Evolutionary conservation across 257 asterid genomes (phyloP).

Genomic region (Solanum habrochaites): DNA sequence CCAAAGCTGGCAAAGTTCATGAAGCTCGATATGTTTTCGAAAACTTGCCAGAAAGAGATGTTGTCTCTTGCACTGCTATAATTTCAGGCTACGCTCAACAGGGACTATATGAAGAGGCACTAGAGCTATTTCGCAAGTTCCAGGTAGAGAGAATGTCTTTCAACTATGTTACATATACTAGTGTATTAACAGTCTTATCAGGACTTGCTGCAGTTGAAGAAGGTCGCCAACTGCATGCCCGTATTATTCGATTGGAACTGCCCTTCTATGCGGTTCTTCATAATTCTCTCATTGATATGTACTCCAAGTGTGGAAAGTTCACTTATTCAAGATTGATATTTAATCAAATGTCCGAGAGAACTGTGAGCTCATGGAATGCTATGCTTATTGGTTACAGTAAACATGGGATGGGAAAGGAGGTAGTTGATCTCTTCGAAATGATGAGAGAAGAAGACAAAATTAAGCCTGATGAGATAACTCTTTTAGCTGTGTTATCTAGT

Average conservation of each 20-base stretch:
- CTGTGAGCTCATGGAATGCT: constrained; percentile 69
- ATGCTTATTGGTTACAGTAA: constrained; percentile 73
- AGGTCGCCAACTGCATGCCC: constrained; percentile 74
- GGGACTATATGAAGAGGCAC: constrained; percentile 65
- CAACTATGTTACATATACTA: constrained; percentile 66
- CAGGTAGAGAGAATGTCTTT: constrained; percentile 45
- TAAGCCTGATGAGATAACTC: constrained; percentile 47
- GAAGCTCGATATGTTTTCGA: constrained; percentile 62
- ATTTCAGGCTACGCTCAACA: constrained; percentile 76
- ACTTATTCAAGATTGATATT: constrained; percentile 61
- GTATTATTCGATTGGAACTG: constrained; percentile 46
- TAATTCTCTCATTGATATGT: constrained; percentile 83
- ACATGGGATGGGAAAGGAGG: constrained; percentile 55
- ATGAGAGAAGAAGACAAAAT: constrained; percentile 42
- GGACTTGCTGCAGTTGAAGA: constrained; percentile 79
- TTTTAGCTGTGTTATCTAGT: constrained; percentile 61
- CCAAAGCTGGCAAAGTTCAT: constrained; percentile 61
- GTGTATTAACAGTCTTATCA: constrained; percentile 55
- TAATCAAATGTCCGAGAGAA: constrained; percentile 47
- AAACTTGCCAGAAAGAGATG: constrained; percentile 53
- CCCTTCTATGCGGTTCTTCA: constrained; percentile 36
- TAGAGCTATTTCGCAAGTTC: constrained; percentile 41
- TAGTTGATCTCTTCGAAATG: constrained; percentile 42
- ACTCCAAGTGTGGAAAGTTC: constrained; percentile 80
- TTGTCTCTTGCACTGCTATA: constrained; percentile 70